These are phyloP conservation scores for Fusarium chlamydosporum DNA, from an alignment of 2,329 filamentous ascomycete genomes.

Conservation along the genomic window DNA sequence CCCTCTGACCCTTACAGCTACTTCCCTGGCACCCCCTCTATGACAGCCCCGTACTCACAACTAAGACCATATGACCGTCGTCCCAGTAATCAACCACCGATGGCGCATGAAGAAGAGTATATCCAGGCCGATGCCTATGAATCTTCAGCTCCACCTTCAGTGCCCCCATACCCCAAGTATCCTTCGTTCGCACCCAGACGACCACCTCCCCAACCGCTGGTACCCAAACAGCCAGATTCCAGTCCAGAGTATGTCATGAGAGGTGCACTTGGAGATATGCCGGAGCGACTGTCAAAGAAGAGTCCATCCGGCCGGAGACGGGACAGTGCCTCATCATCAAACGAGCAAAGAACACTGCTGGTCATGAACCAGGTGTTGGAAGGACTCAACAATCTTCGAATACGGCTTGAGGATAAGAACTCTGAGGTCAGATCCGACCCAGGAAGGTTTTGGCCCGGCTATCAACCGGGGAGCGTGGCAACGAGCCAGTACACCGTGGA, in stretches of 20 bases:
- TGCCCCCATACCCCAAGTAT: conserved; percentile 4
- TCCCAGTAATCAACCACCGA: background rate
- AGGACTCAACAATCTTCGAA: background rate
- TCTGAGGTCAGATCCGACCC: conserved; percentile 18
- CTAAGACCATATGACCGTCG: background rate
- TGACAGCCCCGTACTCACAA: background rate
- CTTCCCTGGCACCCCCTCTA: background rate
- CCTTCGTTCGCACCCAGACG: background rate
- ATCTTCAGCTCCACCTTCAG: background rate
- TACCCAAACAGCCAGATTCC: background rate
- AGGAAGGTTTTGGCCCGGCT: background rate
- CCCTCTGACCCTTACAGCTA: conserved; percentile 4
- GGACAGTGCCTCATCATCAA: background rate
- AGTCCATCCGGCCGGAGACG: background rate
- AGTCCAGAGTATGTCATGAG: background rate
- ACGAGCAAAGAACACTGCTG: background rate
- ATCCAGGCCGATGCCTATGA: background rate
- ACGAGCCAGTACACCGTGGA: background rate
- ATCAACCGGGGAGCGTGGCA: background rate
- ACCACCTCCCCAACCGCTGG: background rate
- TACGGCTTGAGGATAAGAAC: background rate
- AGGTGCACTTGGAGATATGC: background rate
- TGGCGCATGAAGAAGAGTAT: background rate
- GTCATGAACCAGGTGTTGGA: conserved; percentile 1
- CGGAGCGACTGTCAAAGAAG: background rate